Evolutionary conservation across 495 filamentous ascomycete genomes (phyloP).

Genomic region (Endocarpon pusillum): DNA sequence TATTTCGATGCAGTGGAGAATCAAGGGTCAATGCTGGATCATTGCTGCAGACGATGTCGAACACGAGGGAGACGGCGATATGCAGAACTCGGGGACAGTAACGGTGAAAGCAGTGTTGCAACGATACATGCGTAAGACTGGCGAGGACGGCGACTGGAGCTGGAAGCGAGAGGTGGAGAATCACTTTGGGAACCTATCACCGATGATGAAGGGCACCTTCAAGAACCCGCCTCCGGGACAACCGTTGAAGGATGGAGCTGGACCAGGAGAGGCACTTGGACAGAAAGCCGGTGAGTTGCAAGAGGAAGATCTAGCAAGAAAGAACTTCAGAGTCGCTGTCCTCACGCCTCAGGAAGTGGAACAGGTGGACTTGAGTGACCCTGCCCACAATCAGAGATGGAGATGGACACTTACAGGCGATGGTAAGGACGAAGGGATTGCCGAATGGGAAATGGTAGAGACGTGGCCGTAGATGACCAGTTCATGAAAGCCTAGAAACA

Average conservation of each 20-base stretch:
- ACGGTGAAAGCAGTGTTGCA: slow-evolving; percentile 30
- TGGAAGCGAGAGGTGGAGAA: slow-evolving; percentile 63
- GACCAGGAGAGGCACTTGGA: slow-evolving; percentile 35
- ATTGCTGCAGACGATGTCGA: slow-evolving; percentile 45
- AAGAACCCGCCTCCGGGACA: slow-evolving; percentile 58
- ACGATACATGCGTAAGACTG: slow-evolving; percentile 12
- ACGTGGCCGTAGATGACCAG: slow-evolving; percentile 64
- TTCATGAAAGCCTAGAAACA: too few species aligned
- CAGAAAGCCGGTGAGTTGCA: slow-evolving; percentile 51
- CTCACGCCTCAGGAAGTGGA: slow-evolving; percentile 72
- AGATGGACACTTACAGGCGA: slow-evolving; percentile 34
- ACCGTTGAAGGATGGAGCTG: slow-evolving; percentile 27
- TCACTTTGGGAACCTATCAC: slow-evolving; percentile 76
- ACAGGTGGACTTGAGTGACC: slow-evolving; percentile 51
- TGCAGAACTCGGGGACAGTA: slow-evolving; percentile 12
- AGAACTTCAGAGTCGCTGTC: slow-evolving; percentile 73
- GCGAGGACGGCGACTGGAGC: slow-evolving; percentile 29
- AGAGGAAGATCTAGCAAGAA: slow-evolving; percentile 43
- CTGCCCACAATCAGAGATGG: slow-evolving; percentile 45
- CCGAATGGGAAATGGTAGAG: slow-evolving; percentile 60
- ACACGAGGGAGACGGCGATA: slow-evolving; percentile 27
- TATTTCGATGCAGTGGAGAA: slow-evolving; percentile 61
- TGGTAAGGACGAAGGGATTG: slow-evolving; percentile 20
- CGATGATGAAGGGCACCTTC: slow-evolving; percentile 59
- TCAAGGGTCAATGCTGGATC: slow-evolving; percentile 58